Evolutionary conservation across 495 filamentous ascomycete species (phyloP).

Genomic region (Penicillium antarcticum): DNA sequence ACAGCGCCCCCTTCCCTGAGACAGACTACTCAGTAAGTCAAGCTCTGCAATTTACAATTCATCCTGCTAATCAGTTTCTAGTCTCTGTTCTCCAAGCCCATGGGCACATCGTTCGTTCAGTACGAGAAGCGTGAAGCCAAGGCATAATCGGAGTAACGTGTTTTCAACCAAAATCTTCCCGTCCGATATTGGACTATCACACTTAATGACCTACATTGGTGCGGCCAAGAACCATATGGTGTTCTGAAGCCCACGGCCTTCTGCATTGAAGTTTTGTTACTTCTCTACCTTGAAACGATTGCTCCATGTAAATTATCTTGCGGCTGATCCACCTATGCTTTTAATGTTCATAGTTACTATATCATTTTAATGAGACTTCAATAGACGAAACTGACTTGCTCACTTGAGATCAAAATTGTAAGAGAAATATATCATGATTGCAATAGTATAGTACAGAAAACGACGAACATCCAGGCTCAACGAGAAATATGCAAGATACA

Average conservation of each 20-base stretch:
- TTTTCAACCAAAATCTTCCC: conserved; percentile 1
- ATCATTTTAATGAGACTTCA: conserved; percentile 5
- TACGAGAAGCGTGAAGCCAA: conserved; percentile 42
- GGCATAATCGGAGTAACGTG: conserved; percentile 17
- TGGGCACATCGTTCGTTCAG: conserved; percentile 39
- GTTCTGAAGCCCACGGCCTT: too few species aligned
- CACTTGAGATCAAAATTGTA: not conserved
- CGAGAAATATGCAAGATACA: conserved; percentile 22
- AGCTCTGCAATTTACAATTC: not conserved
- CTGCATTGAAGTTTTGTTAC: not conserved
- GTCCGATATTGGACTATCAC: not conserved
- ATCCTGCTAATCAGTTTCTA: conserved; percentile 16
- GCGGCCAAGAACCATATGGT: not conserved
- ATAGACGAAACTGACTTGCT: too few species aligned
- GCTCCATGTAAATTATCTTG: conserved; percentile 24
- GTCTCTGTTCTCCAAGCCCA: conserved; percentile 52
- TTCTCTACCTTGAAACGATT: conserved; percentile 8
- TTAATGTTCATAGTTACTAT: not conserved
- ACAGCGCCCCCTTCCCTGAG: conserved; percentile 33
- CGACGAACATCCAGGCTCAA: conserved; percentile 13
- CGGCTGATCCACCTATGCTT: not conserved
- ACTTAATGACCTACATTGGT: conserved; percentile 4
- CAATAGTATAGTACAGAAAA: conserved; percentile 23
- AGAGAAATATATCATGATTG: conserved; percentile 6
- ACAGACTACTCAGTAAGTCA: conserved; percentile 50